Evolutionary conservation across 805 yeast genomes (phyloP).

Genomic region (Sugiyamaella floridensis): DNA sequence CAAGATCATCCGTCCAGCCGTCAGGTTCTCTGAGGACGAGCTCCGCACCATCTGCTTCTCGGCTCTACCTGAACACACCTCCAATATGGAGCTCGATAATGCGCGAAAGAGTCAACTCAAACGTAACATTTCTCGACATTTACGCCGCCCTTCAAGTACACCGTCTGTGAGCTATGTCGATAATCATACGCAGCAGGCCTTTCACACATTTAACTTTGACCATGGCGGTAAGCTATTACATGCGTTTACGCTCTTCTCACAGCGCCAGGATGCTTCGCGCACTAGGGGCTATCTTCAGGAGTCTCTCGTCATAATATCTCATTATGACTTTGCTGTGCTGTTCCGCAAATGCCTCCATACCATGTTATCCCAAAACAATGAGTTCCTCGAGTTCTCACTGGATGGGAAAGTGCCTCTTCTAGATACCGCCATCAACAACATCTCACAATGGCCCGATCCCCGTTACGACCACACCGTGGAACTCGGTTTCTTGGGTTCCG

Average conservation of each 20-base stretch:
- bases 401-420: conserved; percentile 20
- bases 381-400: conserved; percentile 8
- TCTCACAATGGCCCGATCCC: conserved; percentile 23
- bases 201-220: conserved; percentile 16
- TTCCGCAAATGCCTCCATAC: conserved; percentile 17
- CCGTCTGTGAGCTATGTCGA: neutral
- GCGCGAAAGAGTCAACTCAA: neutral
- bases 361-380: conserved; percentile 7
- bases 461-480: conserved; percentile 8
- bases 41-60: conserved; percentile 24
- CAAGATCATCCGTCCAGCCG: conserved; percentile 24
- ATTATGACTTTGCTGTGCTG: conserved; percentile 16
- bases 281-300: conserved; percentile 24
- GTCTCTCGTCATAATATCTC: conserved; percentile 20
- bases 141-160: neutral
- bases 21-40: conserved; percentile 22
- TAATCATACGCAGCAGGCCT: neutral
- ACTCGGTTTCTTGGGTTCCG: conserved; percentile 17
- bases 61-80: conserved; percentile 23
- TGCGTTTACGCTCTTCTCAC: conserved; percentile 20
- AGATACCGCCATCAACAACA: conserved; percentile 21
- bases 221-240: conserved; percentile 5
- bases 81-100: neutral
- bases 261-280: conserved; percentile 12
- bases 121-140: neutral